Base-by-base conservation (phyloP, 2,329 filamentous ascomycete species). In the Pyrenophora seminiperda region DNA sequence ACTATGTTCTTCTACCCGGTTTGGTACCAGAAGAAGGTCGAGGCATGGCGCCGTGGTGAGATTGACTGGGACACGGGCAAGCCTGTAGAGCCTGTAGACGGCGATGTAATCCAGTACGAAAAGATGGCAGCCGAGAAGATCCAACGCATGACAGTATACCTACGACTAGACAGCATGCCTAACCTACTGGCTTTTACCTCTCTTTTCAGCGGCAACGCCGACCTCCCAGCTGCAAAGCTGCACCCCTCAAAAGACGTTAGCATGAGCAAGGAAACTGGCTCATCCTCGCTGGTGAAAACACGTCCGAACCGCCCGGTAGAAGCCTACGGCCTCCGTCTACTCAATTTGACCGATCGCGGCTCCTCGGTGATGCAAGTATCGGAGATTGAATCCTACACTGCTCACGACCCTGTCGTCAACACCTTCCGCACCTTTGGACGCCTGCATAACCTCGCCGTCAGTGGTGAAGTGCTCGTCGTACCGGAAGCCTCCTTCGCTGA, bases 311-410 rank as follows among this genome's bases (percentile, higher is more conserved):
- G 78, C 7, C 81, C 83, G 1, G 79, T 93, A 1, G 82, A 89
- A 65, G 87, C 91, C 0, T 90, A 96, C 63, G 93, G 91, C 24
- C 76, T 96, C n/a, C 88, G 92, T 11, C 81, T 97, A 13, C 76
- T 95, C 40, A 90, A 95, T 67, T 82, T 97, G 10, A 95, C 90
- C 0, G 92, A 97, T 63, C 91, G 93, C 81, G 89, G 90, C 33
- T 97, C 93, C 0, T 92, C 91, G 14, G 93, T 97, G 62, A 97
- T 97, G 93, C 88, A 90, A 62, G 90, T 96, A 9, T 87, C 91
- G 0, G 91, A 95, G 66, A 81, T 87, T 3, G 88, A 91, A 31
- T 90, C 94, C 40, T 83, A 73, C 72, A 79, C 68, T 57, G 79
- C 61, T 59, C 71, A 59, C 63, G 93, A 97, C 64, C 91, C 93